These are phyloP conservation scores for Rhynchosporium agropyri DNA, from an alignment of 2,329 filamentous ascomycete genomes.

Conservation along the genomic window DNA sequence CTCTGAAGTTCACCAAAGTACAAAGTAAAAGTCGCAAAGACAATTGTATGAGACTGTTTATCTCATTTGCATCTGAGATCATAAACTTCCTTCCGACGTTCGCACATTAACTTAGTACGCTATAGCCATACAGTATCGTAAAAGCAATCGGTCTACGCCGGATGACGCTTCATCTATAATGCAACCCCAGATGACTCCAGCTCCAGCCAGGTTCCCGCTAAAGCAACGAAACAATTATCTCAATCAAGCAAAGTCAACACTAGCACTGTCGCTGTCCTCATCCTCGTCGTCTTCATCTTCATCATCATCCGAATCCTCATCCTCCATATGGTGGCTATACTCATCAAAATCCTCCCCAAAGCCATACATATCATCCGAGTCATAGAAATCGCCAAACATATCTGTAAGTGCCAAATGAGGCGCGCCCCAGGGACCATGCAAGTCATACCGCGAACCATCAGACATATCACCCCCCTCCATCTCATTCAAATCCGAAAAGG, in stretches of 20 bases:
- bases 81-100: too few species aligned
- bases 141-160: too few species aligned
- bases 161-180: too few species aligned
- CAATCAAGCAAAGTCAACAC: not conserved
- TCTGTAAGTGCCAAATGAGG: not conserved
- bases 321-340: not conserved
- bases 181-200: too few species aligned
- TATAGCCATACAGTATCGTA: not conserved
- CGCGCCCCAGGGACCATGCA: conserved; percentile 2
- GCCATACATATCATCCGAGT: conserved; percentile 5
- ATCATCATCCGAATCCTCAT: too few species aligned
- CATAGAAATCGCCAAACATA: not conserved
- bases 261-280: not conserved
- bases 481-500: conserved; percentile 13
- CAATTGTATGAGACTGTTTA: too few species aligned
- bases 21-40: too few species aligned
- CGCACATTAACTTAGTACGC: too few species aligned
- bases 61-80: too few species aligned
- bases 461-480: conserved; percentile 14
- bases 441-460: conserved; percentile 1
- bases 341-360: conserved; percentile 3
- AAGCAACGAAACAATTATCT: too few species aligned
- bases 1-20: too few species aligned
- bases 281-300: not conserved
- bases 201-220: too few species aligned